phyloP scores from a whole-genome alignment of 2,329 filamentous ascomycete genomes.

The Penicillium paneum region DNA sequence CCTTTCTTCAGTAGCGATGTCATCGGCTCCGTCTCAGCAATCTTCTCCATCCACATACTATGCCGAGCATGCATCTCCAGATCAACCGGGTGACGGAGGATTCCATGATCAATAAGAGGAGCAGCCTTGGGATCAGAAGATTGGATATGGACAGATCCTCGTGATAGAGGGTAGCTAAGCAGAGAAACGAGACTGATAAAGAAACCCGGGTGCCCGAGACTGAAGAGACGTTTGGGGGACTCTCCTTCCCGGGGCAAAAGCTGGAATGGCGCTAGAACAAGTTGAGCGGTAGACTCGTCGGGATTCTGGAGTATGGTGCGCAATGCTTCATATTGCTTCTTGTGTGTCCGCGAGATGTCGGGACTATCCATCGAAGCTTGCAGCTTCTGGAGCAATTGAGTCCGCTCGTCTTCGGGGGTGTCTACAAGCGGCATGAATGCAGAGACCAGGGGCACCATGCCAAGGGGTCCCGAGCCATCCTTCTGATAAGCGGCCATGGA shows the following conservation, averaged over 20 bases:
- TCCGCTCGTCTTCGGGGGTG: conserved; percentile 2
- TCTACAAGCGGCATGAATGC: conserved; percentile 22
- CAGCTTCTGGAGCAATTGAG: conserved; percentile 2
- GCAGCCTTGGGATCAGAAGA: conserved; percentile 34
- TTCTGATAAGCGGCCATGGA: conserved; percentile 26
- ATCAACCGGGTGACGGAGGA: conserved; percentile 46
- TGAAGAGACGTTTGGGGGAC: conserved; percentile 9
- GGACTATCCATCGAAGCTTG: conserved; percentile 4
- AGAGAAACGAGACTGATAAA: conserved; percentile 23
- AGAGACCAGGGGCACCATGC: conserved; percentile 16
- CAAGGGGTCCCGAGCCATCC: conserved; percentile 26
- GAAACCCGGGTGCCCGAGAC: conserved; percentile 11
- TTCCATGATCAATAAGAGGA: conserved; percentile 44
- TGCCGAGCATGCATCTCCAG: conserved; percentile 40
- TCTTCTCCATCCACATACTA: conserved; percentile 32
- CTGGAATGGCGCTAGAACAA: conserved; percentile 22
- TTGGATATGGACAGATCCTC: conserved; percentile 39
- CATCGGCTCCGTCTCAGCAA: conserved; percentile 31
- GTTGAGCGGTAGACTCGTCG: conserved; percentile 19
- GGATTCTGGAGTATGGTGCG: conserved; percentile 12
- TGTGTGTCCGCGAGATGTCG: neutral
- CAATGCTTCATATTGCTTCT: conserved; percentile 15
- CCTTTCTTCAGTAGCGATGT: conserved; percentile 33
- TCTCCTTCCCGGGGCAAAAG: conserved; percentile 10
- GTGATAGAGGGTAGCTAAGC: conserved; percentile 32